Conservation (phyloP, 2,329 filamentous ascomycete species). For the Arthrobotrys sinensis region DNA sequence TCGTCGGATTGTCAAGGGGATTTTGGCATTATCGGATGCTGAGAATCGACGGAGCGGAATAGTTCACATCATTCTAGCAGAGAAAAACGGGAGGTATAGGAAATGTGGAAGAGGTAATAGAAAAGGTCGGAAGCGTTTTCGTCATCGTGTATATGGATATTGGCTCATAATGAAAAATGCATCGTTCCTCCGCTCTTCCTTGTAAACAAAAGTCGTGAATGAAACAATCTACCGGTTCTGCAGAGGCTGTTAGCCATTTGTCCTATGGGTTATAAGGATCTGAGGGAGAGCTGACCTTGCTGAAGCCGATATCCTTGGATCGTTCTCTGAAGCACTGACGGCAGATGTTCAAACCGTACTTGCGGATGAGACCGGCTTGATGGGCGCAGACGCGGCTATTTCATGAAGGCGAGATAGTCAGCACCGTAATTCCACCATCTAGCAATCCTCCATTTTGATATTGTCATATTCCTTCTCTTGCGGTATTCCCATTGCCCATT, state of each 20-base stretch:
- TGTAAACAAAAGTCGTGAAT: neutral
- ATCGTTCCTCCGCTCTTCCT: conserved; percentile 14
- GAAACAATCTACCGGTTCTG: conserved; percentile 58
- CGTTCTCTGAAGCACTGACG: conserved; percentile 85
- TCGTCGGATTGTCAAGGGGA: conserved; percentile 21
- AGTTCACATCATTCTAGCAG: conserved; percentile 46
- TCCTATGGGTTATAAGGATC: neutral
- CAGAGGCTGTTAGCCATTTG: conserved; percentile 17
- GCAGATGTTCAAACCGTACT: conserved; percentile 96
- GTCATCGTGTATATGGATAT: conserved; percentile 54
- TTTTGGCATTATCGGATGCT: conserved; percentile 25
- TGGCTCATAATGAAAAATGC: conserved; percentile 47
- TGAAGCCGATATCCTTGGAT: conserved; percentile 80
- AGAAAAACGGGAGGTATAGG: conserved; percentile 2
- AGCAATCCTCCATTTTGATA: conserved; percentile 6
- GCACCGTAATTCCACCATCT: conserved; percentile 44
- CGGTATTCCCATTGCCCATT: conserved; percentile 61
- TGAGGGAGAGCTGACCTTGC: conserved; percentile 70
- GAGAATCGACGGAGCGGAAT: conserved; percentile 14
- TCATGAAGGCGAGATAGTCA: conserved; percentile 63
- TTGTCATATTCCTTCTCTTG: conserved; percentile 40
- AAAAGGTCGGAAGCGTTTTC: conserved; percentile 30
- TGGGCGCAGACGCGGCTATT: conserved; percentile 87
- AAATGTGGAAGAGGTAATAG: neutral
- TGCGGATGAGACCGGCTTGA: conserved; percentile 99